Evolutionary conservation across 441 rosid genomes (phyloP).

Genomic region (Populus trichocarpa): DNA sequence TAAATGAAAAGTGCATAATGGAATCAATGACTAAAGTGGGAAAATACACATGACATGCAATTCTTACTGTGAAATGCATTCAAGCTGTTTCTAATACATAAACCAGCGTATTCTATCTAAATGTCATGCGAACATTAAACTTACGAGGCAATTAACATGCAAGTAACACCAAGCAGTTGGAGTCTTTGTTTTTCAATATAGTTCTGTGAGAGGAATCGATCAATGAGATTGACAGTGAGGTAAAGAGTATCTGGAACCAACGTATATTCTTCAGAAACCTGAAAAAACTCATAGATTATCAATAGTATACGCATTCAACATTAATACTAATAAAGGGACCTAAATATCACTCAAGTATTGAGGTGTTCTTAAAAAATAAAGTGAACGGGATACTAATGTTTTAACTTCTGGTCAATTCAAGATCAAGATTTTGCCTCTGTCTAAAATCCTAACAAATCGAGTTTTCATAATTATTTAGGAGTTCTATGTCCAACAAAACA

Average conservation of each 20-base stretch:
- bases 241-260: conserved; percentile 93
- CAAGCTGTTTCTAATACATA: neutral
- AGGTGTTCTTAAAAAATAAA: neutral
- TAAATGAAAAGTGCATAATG: conserved; percentile 11
- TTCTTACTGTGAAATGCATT: neutral
- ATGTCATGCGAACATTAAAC: conserved; percentile 24
- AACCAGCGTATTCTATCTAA: conserved; percentile 5
- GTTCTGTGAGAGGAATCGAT: conserved; percentile 73
- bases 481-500: neutral
- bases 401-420: neutral
- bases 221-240: conserved; percentile 89
- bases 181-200: conserved; percentile 75
- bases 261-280: conserved; percentile 91
- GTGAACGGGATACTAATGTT: neutral
- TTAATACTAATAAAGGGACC: neutral
- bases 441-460: neutral
- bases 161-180: conserved; percentile 89
- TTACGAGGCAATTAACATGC: conserved; percentile 99
- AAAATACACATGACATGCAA: conserved; percentile 4
- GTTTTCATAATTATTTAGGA: neutral
- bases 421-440: neutral
- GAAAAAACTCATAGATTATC: conserved; percentile 26
- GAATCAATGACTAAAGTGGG: conserved; percentile 9
- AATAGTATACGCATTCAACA: conserved; percentile 13
- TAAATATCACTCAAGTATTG: neutral